A percentile compares a stretch with the other conserved stretches of the same genome.
Conservation (phyloP, 2,329 filamentous ascomycete species). For the Hortaea sp. region DNA sequence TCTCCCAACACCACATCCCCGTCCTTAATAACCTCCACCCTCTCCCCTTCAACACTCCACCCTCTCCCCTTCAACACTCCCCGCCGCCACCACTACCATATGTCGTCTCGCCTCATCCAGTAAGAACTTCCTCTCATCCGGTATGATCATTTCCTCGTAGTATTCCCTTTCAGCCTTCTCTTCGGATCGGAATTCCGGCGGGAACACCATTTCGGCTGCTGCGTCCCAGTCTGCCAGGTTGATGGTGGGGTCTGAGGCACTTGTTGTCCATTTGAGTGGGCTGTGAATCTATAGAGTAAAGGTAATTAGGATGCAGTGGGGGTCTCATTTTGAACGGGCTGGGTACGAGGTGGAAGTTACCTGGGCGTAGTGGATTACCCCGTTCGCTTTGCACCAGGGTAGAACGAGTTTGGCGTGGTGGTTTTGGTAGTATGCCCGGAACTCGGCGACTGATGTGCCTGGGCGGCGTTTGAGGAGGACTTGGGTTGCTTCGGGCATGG, state of each 20-base stretch:
- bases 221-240: constrained; percentile 9
- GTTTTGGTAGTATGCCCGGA: constrained; percentile 5
- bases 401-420: constrained; percentile 5
- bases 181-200: background rate
- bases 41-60: constrained; percentile 4
- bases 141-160: constrained; percentile 5
- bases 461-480: constrained; percentile 6
- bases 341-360: background rate
- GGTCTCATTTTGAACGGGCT: too few relatives aligned
- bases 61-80: constrained; percentile 4
- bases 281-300: constrained; percentile 9
- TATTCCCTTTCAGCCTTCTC: constrained; percentile 2
- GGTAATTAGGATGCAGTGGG: too few relatives aligned
- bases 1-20: constrained; percentile 5
- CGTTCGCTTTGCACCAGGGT: constrained; percentile 7
- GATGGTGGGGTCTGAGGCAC: background rate
- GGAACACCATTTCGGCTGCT: constrained; percentile 5
- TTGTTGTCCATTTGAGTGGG: constrained; percentile 4
- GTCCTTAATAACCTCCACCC: constrained; percentile 4
- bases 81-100: constrained; percentile 3
- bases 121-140: constrained; percentile 7
- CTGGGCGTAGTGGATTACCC: constrained; percentile 8
- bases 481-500: background rate
- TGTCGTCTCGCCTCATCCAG: constrained; percentile 5
- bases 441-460: constrained; percentile 3